Evolutionary conservation across 1,284 basidiomycete species (phyloP).

Genomic region (Melampsora americana): DNA sequence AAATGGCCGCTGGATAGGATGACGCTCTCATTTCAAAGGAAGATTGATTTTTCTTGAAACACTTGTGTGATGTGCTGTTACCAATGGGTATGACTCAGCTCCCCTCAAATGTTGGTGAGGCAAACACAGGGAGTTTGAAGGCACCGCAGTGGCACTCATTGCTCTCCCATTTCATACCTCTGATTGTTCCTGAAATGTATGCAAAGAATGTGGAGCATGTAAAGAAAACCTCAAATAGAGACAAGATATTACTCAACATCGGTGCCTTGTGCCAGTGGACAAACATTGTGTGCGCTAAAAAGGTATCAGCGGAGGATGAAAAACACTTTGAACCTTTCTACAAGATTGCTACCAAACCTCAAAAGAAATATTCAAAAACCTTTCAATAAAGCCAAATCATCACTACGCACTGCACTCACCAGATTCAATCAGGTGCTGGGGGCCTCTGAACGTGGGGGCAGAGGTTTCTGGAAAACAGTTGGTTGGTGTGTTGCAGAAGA

Average conservation of each 20-base stretch:
- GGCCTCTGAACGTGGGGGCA: constrained; percentile 1
- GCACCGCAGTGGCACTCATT: constrained; percentile 20
- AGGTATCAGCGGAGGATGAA: background rate
- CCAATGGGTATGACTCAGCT: constrained; percentile 7
- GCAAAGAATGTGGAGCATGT: background rate
- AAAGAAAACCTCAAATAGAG: background rate
- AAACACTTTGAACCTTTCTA: constrained; percentile 2
- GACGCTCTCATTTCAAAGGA: constrained; percentile 3
- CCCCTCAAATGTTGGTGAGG: constrained; percentile 17
- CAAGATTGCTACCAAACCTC: background rate
- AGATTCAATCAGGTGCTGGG: constrained; percentile 20
- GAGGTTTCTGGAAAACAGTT: constrained; percentile 21
- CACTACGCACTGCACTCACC: constrained; percentile 33
- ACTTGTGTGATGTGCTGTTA: constrained; percentile 4
- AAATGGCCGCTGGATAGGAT: constrained; percentile 1
- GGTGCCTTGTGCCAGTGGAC: constrained; percentile 8
- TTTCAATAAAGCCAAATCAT: constrained; percentile 29
- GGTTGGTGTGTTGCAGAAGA: constrained; percentile 32
- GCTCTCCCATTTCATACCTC: constrained; percentile 8
- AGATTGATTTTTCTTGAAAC: background rate
- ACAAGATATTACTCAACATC: constrained; percentile 8
- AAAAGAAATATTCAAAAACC: background rate
- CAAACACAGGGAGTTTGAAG: constrained; percentile 1
- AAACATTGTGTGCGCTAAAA: constrained; percentile 8
- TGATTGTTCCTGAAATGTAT: constrained; percentile 14